Evolutionary conservation across 352 stramenopile genomes (phyloP), one percentile per base, ranked within the genome.

Genomic region (Aphanomyces stellatus): DNA sequence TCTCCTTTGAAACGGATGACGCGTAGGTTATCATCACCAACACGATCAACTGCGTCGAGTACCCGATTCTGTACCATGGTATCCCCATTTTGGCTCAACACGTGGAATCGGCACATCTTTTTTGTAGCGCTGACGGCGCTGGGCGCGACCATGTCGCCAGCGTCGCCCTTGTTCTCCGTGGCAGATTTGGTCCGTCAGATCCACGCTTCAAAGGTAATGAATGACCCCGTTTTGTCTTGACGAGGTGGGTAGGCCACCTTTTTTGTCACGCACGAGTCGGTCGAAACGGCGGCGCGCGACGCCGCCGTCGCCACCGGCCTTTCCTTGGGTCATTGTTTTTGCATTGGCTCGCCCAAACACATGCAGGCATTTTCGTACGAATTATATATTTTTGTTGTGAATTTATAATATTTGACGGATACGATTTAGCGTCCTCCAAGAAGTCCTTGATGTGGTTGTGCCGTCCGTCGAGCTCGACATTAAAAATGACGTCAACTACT

Each of bases 31-130:
- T 59, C 22, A 17, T 24, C 10, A 59, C 51, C 10, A 59, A 90
- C 69, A 76, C 73, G 64, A 69, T 79, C 65, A 87, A 87, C 71
- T 83, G 73, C 51, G 57, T 85, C 24, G 75, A 87, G 56, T 87
- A 78, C 31, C 70, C 75, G 3, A 40, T 85, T 24, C 60, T 82
- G 15, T 76, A 79, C 55, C 49, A 79, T 28, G 78, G 80, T 88
- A 67, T 17, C 65, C 48, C 17, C 33, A 24, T n/a, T 25, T n/a
- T 22, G 2, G 19, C 22, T 7, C 15, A 42, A 17, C n/a, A 41
- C 15, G 19, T 19, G 35, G 13, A 11, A 19, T 46, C 34, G 43
- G 24, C 19, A 13, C 25, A 4, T 13, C 41, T 40, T 53, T 19
- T 2, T 53, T 35, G 43, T 31, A 80, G 79, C 79, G 30, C 31